phyloP scores from a whole-genome alignment of 306 rosid species.

The Cajanus cajan region DNA sequence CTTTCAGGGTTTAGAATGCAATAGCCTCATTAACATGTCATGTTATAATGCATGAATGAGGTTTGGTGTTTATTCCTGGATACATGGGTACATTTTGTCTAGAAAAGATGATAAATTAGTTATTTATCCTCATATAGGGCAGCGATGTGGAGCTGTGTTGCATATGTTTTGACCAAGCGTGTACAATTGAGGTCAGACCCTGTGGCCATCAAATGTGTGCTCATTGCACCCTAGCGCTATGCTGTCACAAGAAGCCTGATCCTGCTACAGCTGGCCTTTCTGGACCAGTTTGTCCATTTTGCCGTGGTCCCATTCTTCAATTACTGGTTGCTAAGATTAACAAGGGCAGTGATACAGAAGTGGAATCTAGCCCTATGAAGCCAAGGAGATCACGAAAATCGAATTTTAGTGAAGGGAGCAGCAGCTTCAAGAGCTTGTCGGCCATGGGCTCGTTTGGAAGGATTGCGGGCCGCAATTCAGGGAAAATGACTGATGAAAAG shows the following conservation, averaged over 20 bases:
- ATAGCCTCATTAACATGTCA: neutral
- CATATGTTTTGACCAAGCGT: constrained; percentile 87
- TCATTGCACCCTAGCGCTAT: constrained; percentile 75
- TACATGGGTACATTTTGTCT: neutral
- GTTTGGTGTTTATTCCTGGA: neutral
- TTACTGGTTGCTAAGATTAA: constrained; percentile 60
- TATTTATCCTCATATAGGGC: constrained; percentile 47
- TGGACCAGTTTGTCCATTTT: constrained; percentile 80
- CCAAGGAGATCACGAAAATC: constrained; percentile 78
- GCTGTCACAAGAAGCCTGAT: constrained; percentile 87
- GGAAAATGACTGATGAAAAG: constrained; percentile 50
- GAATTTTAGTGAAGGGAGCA: constrained; percentile 83
- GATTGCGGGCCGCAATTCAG: constrained; percentile 57
- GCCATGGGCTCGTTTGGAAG: constrained; percentile 72
- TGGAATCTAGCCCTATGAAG: constrained; percentile 61
- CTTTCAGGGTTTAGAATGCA: neutral
- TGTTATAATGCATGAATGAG: neutral
- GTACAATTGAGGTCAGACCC: constrained; percentile 83
- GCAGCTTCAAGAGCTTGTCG: constrained; percentile 83
- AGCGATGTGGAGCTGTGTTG: constrained; percentile 71
- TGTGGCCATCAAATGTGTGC: constrained; percentile 98
- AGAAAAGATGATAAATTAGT: neutral
- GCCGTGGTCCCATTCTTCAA: constrained; percentile 66
- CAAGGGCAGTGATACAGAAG: constrained; percentile 44
- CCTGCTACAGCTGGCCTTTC: constrained; percentile 43